A percentile compares a stretch with the other conserved stretches of the same genome.
phyloP scores from a whole-genome alignment of 106 monocot genomes.

The Phalaenopsis aphrodite region DNA sequence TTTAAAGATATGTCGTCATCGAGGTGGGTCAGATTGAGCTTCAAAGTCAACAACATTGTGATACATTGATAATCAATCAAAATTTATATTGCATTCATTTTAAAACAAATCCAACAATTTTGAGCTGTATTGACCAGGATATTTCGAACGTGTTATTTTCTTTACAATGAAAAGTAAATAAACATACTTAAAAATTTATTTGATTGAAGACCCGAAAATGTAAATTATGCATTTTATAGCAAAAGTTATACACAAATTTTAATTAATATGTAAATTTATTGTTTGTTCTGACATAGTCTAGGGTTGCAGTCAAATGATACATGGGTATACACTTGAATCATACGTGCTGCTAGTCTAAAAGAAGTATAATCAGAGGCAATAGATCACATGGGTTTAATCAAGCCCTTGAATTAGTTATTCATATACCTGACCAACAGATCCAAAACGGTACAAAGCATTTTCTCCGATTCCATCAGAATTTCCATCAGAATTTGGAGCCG shows the following conservation, averaged over 20 bases:
- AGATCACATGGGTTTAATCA: background rate
- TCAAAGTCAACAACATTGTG: too few species aligned
- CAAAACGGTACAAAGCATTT: conserved; percentile 79
- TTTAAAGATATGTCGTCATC: too few species aligned
- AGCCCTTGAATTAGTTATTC: background rate
- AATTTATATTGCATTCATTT: too few species aligned
- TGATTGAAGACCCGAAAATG: background rate
- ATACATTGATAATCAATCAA: too few species aligned
- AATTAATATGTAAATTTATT: background rate
- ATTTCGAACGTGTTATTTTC: too few species aligned
- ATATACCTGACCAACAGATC: conserved; percentile 85
- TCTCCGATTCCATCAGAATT: conserved; percentile 52
- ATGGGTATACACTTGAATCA: background rate
- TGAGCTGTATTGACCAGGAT: too few species aligned
- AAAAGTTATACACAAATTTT: background rate
- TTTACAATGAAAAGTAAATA: background rate
- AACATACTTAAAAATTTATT: background rate
- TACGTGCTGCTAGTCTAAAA: background rate
- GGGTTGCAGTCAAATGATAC: background rate
- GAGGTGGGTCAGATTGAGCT: too few species aligned
- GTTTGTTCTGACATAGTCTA: background rate
- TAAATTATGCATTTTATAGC: background rate
- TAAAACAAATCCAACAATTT: too few species aligned
- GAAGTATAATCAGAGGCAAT: background rate
- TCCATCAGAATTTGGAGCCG: conserved; percentile 45